Base-by-base conservation (phyloP, 306 rosid species). In the Malus fusca region DNA sequence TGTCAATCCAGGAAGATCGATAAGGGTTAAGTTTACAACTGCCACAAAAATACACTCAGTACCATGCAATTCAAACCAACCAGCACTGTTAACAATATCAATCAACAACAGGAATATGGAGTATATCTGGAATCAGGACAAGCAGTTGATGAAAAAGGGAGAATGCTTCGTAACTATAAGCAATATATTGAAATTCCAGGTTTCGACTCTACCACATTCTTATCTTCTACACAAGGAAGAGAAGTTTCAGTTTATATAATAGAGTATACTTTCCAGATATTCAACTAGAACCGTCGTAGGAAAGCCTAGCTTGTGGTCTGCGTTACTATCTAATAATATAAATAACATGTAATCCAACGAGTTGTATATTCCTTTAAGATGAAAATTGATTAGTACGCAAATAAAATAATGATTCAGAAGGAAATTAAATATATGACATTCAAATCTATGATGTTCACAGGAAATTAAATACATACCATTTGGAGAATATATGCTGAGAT, bases 1-100 rank as follows among this genome's bases (percentile, higher is more conserved):
- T 21, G 99, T 95, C 87, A 95, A 84, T 71, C 99, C 99, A 65
- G 99, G 99, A 89, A 95, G 98, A 84, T 95, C 99, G 35, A 95
- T 88, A 61, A 95, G 93, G 43, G 99, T 95, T 83, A 95, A 88
- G 87, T 95, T 92, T 63, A 95, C 99, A 89, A 95, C 99, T 95
- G 98, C 89, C 51, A 85, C 75, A 72, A 23, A 83, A 82, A 78
- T 42, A 79, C 60, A 58, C 15, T 28, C 42, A 74, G 46, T 71
- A 61, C 63, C 11, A 43, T 25, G 28, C 63, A 30, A 76, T 4
- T n/a, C n/a, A n/a, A 43, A 56, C 12, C 62, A 44, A 62, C 56
- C 63, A 10, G 71, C 12, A 59, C 11, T 40, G 53, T 37, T 10
- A 46, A 80, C 55, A 28, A 66, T 4, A 53, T 30, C 14, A 11